phyloP scores from a whole-genome alignment of 2,329 filamentous ascomycete species.

The Metarhizium album region DNA sequence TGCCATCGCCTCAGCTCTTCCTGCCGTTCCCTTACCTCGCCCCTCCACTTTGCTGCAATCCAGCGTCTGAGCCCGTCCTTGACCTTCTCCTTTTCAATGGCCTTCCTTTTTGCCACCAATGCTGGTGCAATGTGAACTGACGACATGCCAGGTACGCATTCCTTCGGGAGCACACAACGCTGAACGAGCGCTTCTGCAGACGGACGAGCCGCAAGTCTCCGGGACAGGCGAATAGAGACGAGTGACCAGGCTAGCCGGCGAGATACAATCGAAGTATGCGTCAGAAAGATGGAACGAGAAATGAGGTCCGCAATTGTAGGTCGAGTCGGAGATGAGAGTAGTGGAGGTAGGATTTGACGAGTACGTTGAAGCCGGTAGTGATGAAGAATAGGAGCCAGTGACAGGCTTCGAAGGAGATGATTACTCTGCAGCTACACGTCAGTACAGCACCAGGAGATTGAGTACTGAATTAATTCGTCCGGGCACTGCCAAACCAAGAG shows the following conservation, averaged over 20 bases:
- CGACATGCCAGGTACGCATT: conserved; percentile 43
- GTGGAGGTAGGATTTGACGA: conserved; percentile 41
- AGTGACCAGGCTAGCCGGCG: conserved; percentile 52
- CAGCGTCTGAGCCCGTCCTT: conserved; percentile 57
- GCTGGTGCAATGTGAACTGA: conserved; percentile 41
- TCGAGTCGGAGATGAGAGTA: conserved; percentile 45
- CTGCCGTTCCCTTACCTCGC: conserved; percentile 39
- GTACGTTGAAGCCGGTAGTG: conserved; percentile 47
- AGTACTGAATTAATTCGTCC: background rate
- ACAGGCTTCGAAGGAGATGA: conserved; percentile 50
- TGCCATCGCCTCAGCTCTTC: conserved; percentile 37
- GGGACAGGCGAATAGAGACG: conserved; percentile 53
- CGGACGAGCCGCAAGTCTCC: conserved; percentile 48
- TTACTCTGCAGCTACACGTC: conserved; percentile 35
- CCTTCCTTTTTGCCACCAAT: conserved; percentile 50
- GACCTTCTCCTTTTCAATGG: conserved; percentile 54
- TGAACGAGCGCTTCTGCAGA: conserved; percentile 49
- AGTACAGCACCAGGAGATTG: background rate
- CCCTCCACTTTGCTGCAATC: conserved; percentile 48
- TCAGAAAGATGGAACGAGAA: conserved; percentile 54
- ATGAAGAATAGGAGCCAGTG: conserved; percentile 55
- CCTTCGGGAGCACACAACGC: conserved; percentile 52
- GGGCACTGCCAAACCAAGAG: background rate
- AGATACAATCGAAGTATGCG: conserved; percentile 53
- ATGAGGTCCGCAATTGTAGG: conserved; percentile 53